These are phyloP conservation scores for Cocos nucifera DNA, from an alignment of 176 grass and related monocot genomes.

Conservation along the genomic window DNA sequence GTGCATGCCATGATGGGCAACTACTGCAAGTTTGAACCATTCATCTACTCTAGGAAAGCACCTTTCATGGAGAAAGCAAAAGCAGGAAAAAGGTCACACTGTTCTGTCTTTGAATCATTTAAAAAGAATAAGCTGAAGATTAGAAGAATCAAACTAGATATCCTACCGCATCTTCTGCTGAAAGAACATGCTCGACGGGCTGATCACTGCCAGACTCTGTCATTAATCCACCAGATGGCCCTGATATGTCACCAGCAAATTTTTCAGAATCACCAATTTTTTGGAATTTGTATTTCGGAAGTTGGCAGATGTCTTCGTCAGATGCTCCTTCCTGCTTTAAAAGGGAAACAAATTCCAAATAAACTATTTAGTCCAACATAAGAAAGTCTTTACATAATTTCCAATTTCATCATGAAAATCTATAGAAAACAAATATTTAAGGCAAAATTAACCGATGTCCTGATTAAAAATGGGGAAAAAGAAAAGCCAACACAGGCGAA, in stretches of 20 bases:
- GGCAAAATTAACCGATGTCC: too few species aligned
- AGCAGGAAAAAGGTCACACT: neutral
- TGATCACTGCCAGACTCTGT: slow-evolving; percentile 28
- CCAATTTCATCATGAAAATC: too few species aligned
- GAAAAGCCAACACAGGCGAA: too few species aligned
- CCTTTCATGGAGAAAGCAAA: neutral
- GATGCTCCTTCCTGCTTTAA: slow-evolving; percentile 31
- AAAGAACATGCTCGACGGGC: slow-evolving; percentile 22
- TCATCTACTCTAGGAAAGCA: neutral
- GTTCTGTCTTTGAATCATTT: neutral
- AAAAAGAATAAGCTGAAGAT: neutral
- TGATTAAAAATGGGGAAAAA: too few species aligned
- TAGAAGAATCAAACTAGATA: too few species aligned
- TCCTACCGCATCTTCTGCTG: slow-evolving; percentile 27
- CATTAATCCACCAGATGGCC: slow-evolving; percentile 25
- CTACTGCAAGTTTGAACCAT: neutral
- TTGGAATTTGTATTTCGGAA: slow-evolving; percentile 32
- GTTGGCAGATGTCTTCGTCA: slow-evolving; percentile 40
- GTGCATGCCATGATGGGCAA: too few species aligned
- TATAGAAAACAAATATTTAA: too few species aligned
- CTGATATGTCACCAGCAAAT: neutral
- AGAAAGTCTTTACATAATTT: too few species aligned
- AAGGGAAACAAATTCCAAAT: slow-evolving; percentile 3
- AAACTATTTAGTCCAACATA: too few species aligned
- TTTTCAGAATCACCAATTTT: slow-evolving; percentile 18